Evolutionary conservation across 2,329 filamentous ascomycete species (phyloP), one percentile per base, ranked within the genome.

Genomic region (Sclerotinia borealis): DNA sequence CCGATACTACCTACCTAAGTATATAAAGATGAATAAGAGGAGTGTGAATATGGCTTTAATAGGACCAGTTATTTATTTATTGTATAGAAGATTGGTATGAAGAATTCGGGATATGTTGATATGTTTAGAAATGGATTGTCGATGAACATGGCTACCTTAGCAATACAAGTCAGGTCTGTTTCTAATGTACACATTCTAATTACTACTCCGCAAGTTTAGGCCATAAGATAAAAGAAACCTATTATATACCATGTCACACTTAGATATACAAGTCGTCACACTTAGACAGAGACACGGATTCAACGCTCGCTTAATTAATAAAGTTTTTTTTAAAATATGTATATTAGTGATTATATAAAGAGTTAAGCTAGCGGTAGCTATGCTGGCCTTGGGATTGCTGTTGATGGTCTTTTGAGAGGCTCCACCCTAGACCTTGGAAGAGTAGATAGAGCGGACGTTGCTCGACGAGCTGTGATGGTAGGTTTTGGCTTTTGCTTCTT

Each of bases 401-500:
- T 75, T 76, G 68, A 64, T 39, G 74, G 66, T 65, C 73, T 74
- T 11, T 69, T 66, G 9, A 65, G 61, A 29, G 73, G 71, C 50
- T 75, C 73, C 41, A 73, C 48, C 15, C 47, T 37, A 13, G 63
- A 49, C 71, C 68, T 74, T 70, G 59, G 72, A 68, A 54, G 68
- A 70, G 81, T 78, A 0, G 82, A 79, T 25, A 87, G 73, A 17
- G 80, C 80, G 2, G 80, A 80, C 4, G 81, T 84, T 37, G 84
- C 84, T 49, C 77, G 80, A 65, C 82, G 81, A 1, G 88, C 81
- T 19, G 77, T 77, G 45, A 87, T 52, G 6, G 48, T 60, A 2
- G 67, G 22, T 13, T 66, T 52, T 4, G 64, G 36, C 60, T 71
- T 75, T 59, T 70, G 73, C 43, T 64, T 58, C 15, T 61, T 54